Evolutionary conservation across 2,329 filamentous ascomycete genomes (phyloP), one percentile per base, ranked within the genome.

Genomic region (Amphichorda felina): DNA sequence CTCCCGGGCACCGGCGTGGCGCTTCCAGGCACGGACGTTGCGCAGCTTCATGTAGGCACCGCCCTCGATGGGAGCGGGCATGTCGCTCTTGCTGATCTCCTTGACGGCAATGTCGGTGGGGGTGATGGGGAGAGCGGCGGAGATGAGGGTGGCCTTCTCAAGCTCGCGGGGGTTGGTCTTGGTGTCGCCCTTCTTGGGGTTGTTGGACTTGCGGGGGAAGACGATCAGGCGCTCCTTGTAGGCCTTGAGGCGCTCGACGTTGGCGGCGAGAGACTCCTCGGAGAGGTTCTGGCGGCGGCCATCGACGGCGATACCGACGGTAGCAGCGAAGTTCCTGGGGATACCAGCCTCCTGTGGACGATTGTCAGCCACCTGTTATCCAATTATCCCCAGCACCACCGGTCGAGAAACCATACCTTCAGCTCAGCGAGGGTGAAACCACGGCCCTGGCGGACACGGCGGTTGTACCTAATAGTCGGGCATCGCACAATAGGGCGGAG

Each of bases 401-500:
- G 13, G 17, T 29, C 26, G 16, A 4, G 8, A 5, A 33, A 22
- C 50, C 64, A 49, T 82, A 95, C 89, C 88, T 98, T 98, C 64
- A 98, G 76, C 79, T 98, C 91, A 70, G 80, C 75, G 51, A 96
- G 75, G 55, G 89, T 86, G 82, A 98, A 98, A 64, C 91, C 91
- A 75, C 91, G 87, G 66, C 91, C 91, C 60, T 86, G 79, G 64
- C 91, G 82, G 61, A 93, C 83, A 63, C 87, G 87, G 63, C 91
- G 88, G 85, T 98, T 98, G 79, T 98, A 94, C 78, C 93, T 94
- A 75, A 95, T 69, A 56, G 85, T 89, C 61, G 91, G 89, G 82
- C 89, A 96, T 73, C 88, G 84, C 55, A 98, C 89, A 66, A 96
- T 71, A 51, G 91, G 91, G 64, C 88, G 81, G 62, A 98, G 78